Percentiles rank a stretch among this genome's conserved stretches.
Evolutionary conservation across 192 early-diverging fungal genomes (phyloP).

Genomic region (Podila clonocystis): DNA sequence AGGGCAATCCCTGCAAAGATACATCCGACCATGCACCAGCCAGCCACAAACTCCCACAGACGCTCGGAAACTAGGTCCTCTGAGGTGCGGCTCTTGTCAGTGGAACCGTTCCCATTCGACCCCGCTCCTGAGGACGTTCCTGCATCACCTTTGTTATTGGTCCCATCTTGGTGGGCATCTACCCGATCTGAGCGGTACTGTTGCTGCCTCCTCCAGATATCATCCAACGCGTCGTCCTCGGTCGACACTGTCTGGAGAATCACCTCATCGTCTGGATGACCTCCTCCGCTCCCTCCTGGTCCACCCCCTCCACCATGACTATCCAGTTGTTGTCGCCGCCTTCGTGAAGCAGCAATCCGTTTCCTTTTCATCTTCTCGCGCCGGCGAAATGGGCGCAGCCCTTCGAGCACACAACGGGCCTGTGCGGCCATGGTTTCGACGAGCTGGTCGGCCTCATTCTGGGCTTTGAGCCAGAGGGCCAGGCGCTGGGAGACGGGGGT

Average conservation of each 20-base stretch:
- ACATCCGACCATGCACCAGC: conserved; percentile 33
- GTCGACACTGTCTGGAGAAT: neutral
- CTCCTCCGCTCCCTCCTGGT: neutral
- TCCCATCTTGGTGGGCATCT: conserved; percentile 3
- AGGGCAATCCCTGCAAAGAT: conserved; percentile 15
- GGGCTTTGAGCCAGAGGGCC: conserved; percentile 64
- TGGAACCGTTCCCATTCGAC: neutral
- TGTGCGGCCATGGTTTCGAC: conserved; percentile 66
- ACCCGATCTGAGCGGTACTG: conserved; percentile 4
- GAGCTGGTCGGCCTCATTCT: conserved; percentile 66
- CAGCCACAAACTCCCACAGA: conserved; percentile 37
- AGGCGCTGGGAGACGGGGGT: conserved; percentile 62
- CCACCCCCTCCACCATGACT: conserved; percentile 19
- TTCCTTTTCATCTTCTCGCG: conserved; percentile 47
- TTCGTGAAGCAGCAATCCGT: neutral
- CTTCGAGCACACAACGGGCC: conserved; percentile 53
- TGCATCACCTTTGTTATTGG: neutral
- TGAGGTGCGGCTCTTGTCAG: neutral
- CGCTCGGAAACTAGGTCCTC: conserved; percentile 14
- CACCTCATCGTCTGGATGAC: conserved; percentile 22
- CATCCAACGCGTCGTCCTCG: conserved; percentile 15
- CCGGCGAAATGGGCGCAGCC: conserved; percentile 58
- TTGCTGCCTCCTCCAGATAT: conserved; percentile 31
- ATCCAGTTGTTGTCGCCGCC: conserved; percentile 31
- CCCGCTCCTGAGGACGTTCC: neutral